Evolutionary conservation across 495 filamentous ascomycete genomes (phyloP).

Genomic region (Tetracladium setigerum): DNA sequence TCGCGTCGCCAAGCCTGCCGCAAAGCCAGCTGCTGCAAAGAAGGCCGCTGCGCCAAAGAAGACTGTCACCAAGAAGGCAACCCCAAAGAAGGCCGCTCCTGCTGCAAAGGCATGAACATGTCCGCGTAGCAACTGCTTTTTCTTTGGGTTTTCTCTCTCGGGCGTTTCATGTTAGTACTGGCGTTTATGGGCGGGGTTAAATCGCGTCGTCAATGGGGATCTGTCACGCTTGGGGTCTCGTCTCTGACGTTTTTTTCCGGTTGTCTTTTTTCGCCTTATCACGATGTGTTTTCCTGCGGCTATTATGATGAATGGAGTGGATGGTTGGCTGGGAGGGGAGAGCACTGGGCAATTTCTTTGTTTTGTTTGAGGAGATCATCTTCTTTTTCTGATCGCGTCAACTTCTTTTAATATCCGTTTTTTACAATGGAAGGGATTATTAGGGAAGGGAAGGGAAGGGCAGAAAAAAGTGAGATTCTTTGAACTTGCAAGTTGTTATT

Average conservation of each 20-base stretch:
- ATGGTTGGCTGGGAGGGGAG: neutral
- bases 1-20: constrained; percentile 65
- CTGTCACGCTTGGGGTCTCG: too few relatives aligned
- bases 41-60: constrained; percentile 43
- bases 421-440: too few relatives aligned
- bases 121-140: neutral
- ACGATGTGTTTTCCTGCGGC: neutral
- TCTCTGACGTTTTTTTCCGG: neutral
- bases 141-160: neutral
- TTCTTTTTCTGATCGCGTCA: too few relatives aligned
- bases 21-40: constrained; percentile 39
- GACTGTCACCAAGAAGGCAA: constrained; percentile 40
- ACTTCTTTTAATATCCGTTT: too few relatives aligned
- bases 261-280: neutral
- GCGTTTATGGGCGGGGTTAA: neutral
- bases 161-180: neutral
- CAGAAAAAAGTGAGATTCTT: too few relatives aligned
- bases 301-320: neutral
- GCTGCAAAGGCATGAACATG: constrained; percentile 9
- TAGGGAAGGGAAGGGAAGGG: too few relatives aligned
- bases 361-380: too few relatives aligned
- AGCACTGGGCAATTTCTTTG: too few relatives aligned
- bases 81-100: constrained; percentile 42
- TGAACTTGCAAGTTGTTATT: too few relatives aligned
- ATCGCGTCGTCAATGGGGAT: neutral